Evolutionary conservation across 208 protist genomes (phyloP), one percentile per base, ranked within the genome.

Genomic region (Borovskyia barvae): DNA sequence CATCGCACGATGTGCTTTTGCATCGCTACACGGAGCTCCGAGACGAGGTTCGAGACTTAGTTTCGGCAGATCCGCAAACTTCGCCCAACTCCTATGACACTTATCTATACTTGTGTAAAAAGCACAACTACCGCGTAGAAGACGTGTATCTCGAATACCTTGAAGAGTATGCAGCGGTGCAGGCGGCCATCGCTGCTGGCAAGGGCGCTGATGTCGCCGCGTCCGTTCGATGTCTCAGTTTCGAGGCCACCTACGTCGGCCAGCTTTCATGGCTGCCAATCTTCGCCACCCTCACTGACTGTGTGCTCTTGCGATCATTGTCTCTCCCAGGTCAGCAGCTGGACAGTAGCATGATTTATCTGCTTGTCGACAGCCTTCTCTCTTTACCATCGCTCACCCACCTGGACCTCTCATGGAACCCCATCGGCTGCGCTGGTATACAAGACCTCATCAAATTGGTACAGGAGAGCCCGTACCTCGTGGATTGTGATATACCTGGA

Each of bases 371-470:
- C 33, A 56, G 70, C 24, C 50, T 88, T 6, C 4, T n/a, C 12
- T 33, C 58, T 20, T 47, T 83, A 39, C 56, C 72, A 14, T 28
- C 29, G 17, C 17, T 88, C 0, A 39, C 22, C 11, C 39, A 17
- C 19, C 57, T 88, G 24, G 81, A 88, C 58, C 62, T 88, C 3
- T 88, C 81, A n/a, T 51, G 56, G 19, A 88, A 88, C 56, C 81
- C 81, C 5, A 80, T 74, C 69, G 81, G 81, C 26, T 80, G 74
- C 2, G 63, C 55, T n/a, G 81, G 77, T 39, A 70, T 88, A 15
- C 47, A 52, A 20, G 54, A 63, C 12, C 65, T 88, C 25, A 53
- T 82, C 22, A 50, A 24, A 14, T 67, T 82, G n/a, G 74, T 76
- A 6, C 30, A 65, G 54, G 22, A 53, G 14, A 77, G 50, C 24